phyloP scores from a whole-genome alignment of 1,284 basidiomycete species.

The Sporisorium sorghi region DNA sequence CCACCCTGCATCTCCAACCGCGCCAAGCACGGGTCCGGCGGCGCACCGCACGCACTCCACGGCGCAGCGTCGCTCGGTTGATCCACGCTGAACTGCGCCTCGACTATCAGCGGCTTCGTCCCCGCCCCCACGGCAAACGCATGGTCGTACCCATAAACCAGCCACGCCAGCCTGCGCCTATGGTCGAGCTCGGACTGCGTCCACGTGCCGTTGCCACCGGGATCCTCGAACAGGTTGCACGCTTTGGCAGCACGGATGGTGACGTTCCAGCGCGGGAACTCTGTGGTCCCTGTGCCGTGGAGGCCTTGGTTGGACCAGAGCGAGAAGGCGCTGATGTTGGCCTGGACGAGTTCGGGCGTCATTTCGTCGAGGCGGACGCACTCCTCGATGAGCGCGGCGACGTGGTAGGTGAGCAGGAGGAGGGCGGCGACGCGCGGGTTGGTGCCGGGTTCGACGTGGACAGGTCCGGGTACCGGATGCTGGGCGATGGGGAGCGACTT shows the following conservation, averaged over 20 bases:
- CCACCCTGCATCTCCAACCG: conserved; percentile 39
- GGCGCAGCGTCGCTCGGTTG: conserved; percentile 41
- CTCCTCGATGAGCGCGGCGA: conserved; percentile 39
- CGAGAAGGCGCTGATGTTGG: conserved; percentile 43
- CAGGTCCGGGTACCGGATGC: too few relatives aligned
- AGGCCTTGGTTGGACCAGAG: conserved; percentile 49
- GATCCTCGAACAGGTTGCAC: conserved; percentile 47
- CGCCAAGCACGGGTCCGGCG: conserved; percentile 37
- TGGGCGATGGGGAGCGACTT: conserved; percentile 11
- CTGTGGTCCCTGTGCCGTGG: conserved; percentile 25
- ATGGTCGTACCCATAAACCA: conserved; percentile 54
- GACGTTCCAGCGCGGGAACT: conserved; percentile 47
- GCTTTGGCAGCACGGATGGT: conserved; percentile 40
- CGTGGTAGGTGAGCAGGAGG: conserved; percentile 31
- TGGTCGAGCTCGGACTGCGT: conserved; percentile 38
- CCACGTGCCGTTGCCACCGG: conserved; percentile 9
- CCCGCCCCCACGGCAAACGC: conserved; percentile 50
- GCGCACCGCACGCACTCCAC: conserved; percentile 34
- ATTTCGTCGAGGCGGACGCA: conserved; percentile 48
- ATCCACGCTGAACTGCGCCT: conserved; percentile 55
- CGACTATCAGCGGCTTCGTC: conserved; percentile 41
- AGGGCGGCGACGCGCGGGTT: conserved; percentile 33
- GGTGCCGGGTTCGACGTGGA: conserved; percentile 18
- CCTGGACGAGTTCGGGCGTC: conserved; percentile 48
- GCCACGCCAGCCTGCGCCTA: conserved; percentile 42